Evolutionary conservation across 305 asterid genomes (phyloP).

Genomic region (Fraxinus platypoda): DNA sequence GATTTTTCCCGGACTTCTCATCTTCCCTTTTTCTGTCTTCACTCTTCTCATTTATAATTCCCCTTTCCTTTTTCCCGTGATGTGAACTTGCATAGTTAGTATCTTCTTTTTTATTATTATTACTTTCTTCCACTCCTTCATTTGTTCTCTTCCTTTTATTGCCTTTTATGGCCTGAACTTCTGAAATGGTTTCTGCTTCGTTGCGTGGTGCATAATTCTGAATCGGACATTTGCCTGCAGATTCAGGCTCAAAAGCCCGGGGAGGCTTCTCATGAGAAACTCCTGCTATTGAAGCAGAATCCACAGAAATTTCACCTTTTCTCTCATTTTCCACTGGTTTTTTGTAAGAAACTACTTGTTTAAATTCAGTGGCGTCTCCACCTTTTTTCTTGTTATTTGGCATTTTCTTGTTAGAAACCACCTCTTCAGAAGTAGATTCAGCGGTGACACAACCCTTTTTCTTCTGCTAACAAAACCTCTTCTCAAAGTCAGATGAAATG

Average conservation of each 20-base stretch:
- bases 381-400: neutral
- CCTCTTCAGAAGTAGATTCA: slow-evolving; percentile 24
- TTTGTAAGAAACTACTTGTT: slow-evolving; percentile 32
- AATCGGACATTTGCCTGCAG: slow-evolving; percentile 35
- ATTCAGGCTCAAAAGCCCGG: slow-evolving; percentile 41
- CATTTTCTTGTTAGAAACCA: slow-evolving; percentile 19
- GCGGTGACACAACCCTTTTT: slow-evolving; percentile 23
- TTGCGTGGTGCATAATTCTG: slow-evolving; percentile 29
- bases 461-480: slow-evolving; percentile 21
- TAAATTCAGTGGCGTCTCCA: slow-evolving; percentile 3
- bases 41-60: slow-evolving; percentile 18
- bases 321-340: slow-evolving; percentile 24
- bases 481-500: slow-evolving; percentile 8
- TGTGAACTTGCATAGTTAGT: slow-evolving; percentile 18
- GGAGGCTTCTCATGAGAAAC: slow-evolving; percentile 42
- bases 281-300: slow-evolving; percentile 31
- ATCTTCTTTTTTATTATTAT: slow-evolving; percentile 17
- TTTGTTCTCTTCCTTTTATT: slow-evolving; percentile 41
- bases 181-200: slow-evolving; percentile 33
- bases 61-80: slow-evolving; percentile 31
- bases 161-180: slow-evolving; percentile 23
- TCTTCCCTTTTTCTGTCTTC: slow-evolving; percentile 27
- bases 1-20: slow-evolving; percentile 31
- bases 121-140: slow-evolving; percentile 24
- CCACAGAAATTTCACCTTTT: slow-evolving; percentile 22